Evolutionary conservation across 345 rosid genomes (phyloP).

Genomic region (Lumnitzera racemosa): DNA sequence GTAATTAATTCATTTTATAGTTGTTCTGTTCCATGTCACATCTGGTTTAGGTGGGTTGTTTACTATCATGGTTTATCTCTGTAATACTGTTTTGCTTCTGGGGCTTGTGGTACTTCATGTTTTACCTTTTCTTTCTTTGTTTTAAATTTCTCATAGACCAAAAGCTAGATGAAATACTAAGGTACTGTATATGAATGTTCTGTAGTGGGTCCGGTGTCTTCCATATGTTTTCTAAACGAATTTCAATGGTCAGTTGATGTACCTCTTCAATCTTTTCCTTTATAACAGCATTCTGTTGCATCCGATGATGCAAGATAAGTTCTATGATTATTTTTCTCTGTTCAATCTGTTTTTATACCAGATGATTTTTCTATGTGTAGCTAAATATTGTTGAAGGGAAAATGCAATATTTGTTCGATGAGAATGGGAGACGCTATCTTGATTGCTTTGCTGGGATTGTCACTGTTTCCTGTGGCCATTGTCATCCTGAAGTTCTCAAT

Average conservation of each 20-base stretch:
- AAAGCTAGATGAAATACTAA: too few species aligned
- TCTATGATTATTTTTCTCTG: neutral
- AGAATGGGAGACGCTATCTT: conserved; percentile 62
- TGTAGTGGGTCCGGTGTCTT: too few species aligned
- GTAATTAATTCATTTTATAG: too few species aligned
- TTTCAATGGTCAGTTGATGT: too few species aligned
- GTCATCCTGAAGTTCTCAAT: conserved; percentile 73
- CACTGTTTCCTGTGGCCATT: conserved; percentile 89
- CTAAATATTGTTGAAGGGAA: conserved; percentile 93
- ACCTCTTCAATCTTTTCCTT: too few species aligned
- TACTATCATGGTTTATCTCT: too few species aligned
- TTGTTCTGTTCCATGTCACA: too few species aligned
- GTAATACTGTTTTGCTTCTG: too few species aligned
- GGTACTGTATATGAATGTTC: too few species aligned
- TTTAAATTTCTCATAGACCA: too few species aligned
- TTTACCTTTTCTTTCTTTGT: neutral
- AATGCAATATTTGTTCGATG: conserved; percentile 95
- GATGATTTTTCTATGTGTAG: conserved; percentile 20
- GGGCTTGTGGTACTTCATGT: neutral
- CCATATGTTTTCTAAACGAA: too few species aligned
- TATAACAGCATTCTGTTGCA: neutral
- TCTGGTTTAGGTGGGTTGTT: too few species aligned
- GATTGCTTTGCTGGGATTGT: conserved; percentile 94
- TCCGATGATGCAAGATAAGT: neutral
- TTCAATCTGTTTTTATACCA: neutral